Evolutionary conservation across 2,329 filamentous ascomycete genomes (phyloP), one percentile per base, ranked within the genome.

Genomic region (Stachybotrys echinatus): DNA sequence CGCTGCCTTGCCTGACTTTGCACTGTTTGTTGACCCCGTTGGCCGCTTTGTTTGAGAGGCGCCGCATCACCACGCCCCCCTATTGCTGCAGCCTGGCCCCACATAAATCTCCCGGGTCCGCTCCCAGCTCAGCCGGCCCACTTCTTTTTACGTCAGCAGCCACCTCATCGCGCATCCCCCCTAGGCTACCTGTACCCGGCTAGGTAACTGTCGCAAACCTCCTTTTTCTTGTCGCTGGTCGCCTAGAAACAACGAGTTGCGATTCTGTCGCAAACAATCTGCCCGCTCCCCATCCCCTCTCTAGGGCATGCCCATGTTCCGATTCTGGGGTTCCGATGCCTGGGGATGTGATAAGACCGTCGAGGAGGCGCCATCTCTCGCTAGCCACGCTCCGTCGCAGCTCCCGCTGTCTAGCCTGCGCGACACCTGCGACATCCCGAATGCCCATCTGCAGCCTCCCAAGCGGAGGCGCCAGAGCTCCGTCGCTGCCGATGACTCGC

Each of bases 251-350:
- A 20, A n/a, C 44, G 22, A 7, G 12, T 46, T 55, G 50, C 52
- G 48, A 52, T 48, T 48, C 40, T 19, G 47, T 61, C 55, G 54
- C 57, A 55, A 53, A 53, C 19, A 40, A 43, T 46, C 23, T 50
- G 45, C 47, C 50, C 50, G 40, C 47, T 44, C 54, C 56, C 34
- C 55, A 57, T 56, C 53, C 57, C 55, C 52, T 58, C 48, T 47
- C 53, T 57, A 60, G 61, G 65, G 66, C 65, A 70, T 73, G 69
- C 73, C 73, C 69, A 84, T 84, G 80, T 83, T 84, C 69, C 74
- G 77, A 58, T 80, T 83, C 63, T 84, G 80, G 78, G 71, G 74
- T 61, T 74, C 76, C 60, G 81, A 83, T 61, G 69, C 75, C 56
- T 74, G 75, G 75, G 77, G 74, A 74, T 77, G 74, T 70, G 78